Evolutionary conservation across 352 stramenopile species (phyloP).

Genomic region (Pythium vanterpoolii): DNA sequence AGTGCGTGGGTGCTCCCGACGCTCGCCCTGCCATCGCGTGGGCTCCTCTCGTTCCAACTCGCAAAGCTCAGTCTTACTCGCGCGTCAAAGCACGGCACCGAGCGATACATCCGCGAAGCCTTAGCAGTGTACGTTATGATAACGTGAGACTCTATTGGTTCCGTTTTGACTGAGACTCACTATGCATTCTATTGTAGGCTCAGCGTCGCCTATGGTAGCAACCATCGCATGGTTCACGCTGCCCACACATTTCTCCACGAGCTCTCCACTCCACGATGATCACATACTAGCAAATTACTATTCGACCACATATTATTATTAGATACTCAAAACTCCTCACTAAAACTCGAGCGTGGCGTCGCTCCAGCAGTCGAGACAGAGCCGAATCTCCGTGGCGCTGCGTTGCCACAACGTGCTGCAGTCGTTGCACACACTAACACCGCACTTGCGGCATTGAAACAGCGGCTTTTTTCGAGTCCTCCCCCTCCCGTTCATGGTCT

Average conservation of each 20-base stretch:
- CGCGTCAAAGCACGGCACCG: background rate
- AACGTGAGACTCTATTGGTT: background rate
- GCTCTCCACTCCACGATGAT: background rate
- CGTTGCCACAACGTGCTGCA: constrained; percentile 15
- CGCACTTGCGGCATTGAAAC: constrained; percentile 25
- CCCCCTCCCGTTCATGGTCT: background rate
- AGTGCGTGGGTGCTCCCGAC: constrained; percentile 13
- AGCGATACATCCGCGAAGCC: constrained; percentile 6
- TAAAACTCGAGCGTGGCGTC: constrained; percentile 16
- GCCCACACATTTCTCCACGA: constrained; percentile 5
- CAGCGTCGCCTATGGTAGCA: constrained; percentile 10
- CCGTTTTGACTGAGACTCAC: background rate
- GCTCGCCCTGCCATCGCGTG: constrained; percentile 15
- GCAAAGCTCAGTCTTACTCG: constrained; percentile 3
- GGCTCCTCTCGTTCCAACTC: constrained; percentile 19
- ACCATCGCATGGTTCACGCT: constrained; percentile 7
- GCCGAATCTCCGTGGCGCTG: constrained; percentile 16
- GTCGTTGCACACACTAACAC: constrained; percentile 7
- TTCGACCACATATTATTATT: background rate
- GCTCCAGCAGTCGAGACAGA: constrained; percentile 26
- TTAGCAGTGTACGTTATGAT: constrained; percentile 17
- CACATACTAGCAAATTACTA: background rate
- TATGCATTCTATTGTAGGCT: background rate
- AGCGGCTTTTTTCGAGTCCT: background rate
- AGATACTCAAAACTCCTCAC: no score